Evolutionary conservation across 2,329 filamentous ascomycete genomes (phyloP).

Genomic region (Aspergillus sp.): DNA sequence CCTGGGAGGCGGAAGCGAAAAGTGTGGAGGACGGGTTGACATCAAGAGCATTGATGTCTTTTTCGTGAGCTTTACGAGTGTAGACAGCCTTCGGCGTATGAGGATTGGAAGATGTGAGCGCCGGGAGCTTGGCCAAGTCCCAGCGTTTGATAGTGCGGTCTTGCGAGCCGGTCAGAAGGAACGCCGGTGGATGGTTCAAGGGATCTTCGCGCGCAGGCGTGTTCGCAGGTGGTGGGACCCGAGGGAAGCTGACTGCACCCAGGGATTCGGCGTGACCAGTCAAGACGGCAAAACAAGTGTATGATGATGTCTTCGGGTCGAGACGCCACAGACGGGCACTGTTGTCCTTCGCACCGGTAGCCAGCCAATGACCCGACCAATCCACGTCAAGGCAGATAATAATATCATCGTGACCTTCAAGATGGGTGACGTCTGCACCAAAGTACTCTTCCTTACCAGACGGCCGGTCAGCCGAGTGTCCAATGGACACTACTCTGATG

Average conservation of each 20-base stretch:
- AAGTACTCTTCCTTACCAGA: conserved; percentile 62
- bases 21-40: conserved; percentile 71
- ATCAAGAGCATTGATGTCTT: conserved; percentile 95
- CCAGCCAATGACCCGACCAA: conserved; percentile 96
- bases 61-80: conserved; percentile 95
- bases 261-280: conserved; percentile 93
- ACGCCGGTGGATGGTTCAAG: conserved; percentile 75
- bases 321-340: conserved; percentile 87
- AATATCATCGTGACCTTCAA: conserved; percentile 92
- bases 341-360: conserved; percentile 95
- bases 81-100: conserved; percentile 61
- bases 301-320: conserved; percentile 72
- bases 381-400: conserved; percentile 92
- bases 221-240: conserved; percentile 63
- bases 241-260: conserved; percentile 82
- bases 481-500: conserved; percentile 77
- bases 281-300: conserved; percentile 76
- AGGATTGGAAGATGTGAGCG: conserved; percentile 42
- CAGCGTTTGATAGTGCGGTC: conserved; percentile 95
- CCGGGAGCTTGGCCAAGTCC: conserved; percentile 68
- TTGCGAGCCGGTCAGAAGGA: conserved; percentile 87
- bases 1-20: conserved; percentile 95
- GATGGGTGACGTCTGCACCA: conserved; percentile 79
- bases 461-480: conserved; percentile 29
- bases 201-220: conserved; percentile 72